Percentiles rank a stretch among this genome's conserved stretches.
Evolutionary conservation across 2,329 filamentous ascomycete genomes (phyloP).

Genomic region (Aureobasidium lini): DNA sequence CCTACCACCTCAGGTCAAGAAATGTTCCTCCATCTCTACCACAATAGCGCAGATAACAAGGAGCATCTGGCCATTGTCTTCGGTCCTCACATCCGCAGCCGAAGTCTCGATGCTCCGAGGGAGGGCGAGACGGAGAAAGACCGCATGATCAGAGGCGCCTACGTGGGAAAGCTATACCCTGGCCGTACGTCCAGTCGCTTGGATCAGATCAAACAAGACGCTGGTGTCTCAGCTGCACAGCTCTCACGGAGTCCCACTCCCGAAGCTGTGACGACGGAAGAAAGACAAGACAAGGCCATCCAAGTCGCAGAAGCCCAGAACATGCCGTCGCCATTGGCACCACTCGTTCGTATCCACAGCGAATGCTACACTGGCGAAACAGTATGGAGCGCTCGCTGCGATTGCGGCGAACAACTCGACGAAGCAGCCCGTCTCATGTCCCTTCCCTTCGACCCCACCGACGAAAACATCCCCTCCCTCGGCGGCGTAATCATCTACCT

Average conservation of each 20-base stretch:
- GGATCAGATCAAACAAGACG: slow-evolving; percentile 40
- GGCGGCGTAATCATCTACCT: slow-evolving; percentile 94
- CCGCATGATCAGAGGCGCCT: slow-evolving; percentile 89
- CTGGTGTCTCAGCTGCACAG: slow-evolving; percentile 20
- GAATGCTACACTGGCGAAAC: slow-evolving; percentile 99
- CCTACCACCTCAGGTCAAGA: slow-evolving; percentile 86
- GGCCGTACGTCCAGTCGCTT: slow-evolving; percentile 71
- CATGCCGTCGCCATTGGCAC: slow-evolving; percentile 36
- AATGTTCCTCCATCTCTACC: slow-evolving; percentile 95
- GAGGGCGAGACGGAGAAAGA: slow-evolving; percentile 79
- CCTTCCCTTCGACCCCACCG: slow-evolving; percentile 8
- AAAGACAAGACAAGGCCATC: slow-evolving; percentile 2
- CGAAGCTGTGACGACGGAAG: background rate
- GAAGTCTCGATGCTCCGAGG: slow-evolving; percentile 59
- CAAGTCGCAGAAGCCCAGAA: background rate
- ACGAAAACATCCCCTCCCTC: slow-evolving; percentile 22
- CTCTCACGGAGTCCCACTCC: slow-evolving; percentile 1
- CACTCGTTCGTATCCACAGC: slow-evolving; percentile 89
- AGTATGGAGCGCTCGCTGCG: slow-evolving; percentile 94
- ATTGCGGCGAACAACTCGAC: slow-evolving; percentile 95
- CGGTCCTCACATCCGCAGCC: slow-evolving; percentile 71
- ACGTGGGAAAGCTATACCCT: slow-evolving; percentile 78
- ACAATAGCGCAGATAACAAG: slow-evolving; percentile 87
- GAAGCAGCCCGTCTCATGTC: slow-evolving; percentile 88
- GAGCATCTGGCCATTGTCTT: slow-evolving; percentile 98